Conservation (phyloP, 495 filamentous ascomycete genomes). For the Neurospora sp. region DNA sequence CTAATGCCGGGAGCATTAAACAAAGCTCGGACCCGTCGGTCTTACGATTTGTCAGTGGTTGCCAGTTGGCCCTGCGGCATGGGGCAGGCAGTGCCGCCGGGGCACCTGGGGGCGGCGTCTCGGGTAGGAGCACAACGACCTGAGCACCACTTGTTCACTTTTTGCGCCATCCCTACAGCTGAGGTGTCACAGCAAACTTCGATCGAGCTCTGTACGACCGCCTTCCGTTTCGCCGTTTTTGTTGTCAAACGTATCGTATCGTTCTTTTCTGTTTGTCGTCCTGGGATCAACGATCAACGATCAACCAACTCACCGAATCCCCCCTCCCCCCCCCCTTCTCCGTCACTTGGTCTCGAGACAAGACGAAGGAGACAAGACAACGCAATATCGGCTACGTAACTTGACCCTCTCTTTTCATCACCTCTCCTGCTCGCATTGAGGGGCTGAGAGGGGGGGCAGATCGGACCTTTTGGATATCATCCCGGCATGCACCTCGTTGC, state of each 20-base stretch:
- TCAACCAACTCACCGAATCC: background rate
- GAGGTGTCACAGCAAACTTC: background rate
- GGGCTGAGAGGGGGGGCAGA: background rate
- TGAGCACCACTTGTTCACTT: background rate
- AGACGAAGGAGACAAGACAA: background rate
- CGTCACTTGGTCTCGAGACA: background rate
- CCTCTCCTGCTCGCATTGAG: background rate
- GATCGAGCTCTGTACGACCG: background rate
- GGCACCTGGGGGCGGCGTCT: background rate
- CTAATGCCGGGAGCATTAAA: background rate
- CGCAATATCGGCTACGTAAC: background rate
- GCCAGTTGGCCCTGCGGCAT: background rate
- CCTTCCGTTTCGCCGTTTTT: background rate
- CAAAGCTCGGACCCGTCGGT: background rate
- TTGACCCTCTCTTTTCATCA: background rate
- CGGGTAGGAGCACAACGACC: background rate
- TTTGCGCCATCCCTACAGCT: background rate
- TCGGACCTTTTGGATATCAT: background rate
- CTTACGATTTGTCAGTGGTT: background rate
- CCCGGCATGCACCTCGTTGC: background rate
- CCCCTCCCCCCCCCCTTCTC: background rate
- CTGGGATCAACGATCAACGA: background rate
- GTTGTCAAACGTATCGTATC: background rate
- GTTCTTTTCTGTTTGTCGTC: background rate
- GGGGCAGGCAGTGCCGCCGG: background rate